Base-by-base conservation (phyloP, 1,284 basidiomycete species). In the Wolfiporia cocos region DNA sequence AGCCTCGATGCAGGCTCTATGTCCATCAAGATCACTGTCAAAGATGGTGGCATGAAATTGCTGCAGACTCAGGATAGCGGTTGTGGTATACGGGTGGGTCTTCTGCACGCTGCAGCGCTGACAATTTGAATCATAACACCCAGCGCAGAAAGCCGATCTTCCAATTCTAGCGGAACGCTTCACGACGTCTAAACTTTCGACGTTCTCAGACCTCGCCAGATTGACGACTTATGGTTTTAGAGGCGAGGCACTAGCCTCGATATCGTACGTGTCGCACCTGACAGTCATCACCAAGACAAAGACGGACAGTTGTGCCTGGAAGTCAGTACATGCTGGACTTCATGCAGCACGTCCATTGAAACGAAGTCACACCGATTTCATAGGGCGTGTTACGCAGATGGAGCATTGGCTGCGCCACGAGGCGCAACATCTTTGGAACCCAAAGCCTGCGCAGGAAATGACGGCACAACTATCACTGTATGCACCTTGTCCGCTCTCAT, bases 1-100 rank as follows among this genome's bases (percentile, higher is more conserved):
- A 80, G 86, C 17, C 74, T 99, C 23, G 96, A 99, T 66, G 96
- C 96, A 0, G 87, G 90, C 2, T 73, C 93, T 21, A 95, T 88
- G 0, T 81, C 81, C 0, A 92, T 99, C 56, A 83, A 85, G 36
- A 71, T 99, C 41, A 89, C 84, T 0, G 76, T 95, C 51, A 97
- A 96, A 63, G 95, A 99, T 45, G 96, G 96, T 1, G 96, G 96
- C 0, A 69, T 99, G 68, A 99, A 96, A 62, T 69, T 94, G 35
- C 74, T 99, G 20, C 93, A 97, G 64, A 96, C 99, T 41, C 89
- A 93, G 55, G 96, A 99, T 61, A 97, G 99, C 56, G 96, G 95
- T 0, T 89, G 78, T 60, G 95, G 95, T 1, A 96, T 99, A 53
- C 76, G 86, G 34, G 92, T 92, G 52, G 55, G 78, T 44, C 7